phyloP scores from a whole-genome alignment of 2,329 filamentous ascomycete genomes.

The Whalleya microplaca region DNA sequence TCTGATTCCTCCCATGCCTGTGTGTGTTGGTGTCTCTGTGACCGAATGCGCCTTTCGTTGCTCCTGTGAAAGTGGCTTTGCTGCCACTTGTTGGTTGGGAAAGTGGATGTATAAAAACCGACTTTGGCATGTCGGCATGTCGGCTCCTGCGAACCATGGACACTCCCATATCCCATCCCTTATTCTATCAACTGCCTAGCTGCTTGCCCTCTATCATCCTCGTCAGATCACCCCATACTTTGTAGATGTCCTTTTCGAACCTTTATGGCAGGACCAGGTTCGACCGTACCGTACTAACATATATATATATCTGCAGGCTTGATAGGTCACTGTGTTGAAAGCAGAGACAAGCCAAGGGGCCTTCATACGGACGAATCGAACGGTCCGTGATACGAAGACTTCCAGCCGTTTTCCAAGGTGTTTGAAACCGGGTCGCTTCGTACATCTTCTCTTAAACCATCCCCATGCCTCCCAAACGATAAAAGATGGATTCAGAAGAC shows the following conservation, averaged over 20 bases:
- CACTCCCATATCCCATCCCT: constrained; percentile 15
- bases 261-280: constrained; percentile 14
- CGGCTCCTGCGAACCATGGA: constrained; percentile 29
- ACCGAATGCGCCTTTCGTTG: constrained; percentile 11
- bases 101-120: constrained; percentile 12
- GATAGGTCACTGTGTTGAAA: constrained; percentile 19
- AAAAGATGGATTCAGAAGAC: constrained; percentile 86
- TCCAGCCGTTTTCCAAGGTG: constrained; percentile 11
- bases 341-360: constrained; percentile 13
- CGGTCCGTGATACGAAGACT: constrained; percentile 12
- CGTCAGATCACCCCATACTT: constrained; percentile 1
- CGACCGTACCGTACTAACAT: constrained; percentile 20
- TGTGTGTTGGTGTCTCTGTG: constrained; percentile 23
- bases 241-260: constrained; percentile 20
- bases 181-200: constrained; percentile 20
- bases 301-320: constrained; percentile 15
- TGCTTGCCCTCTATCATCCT: constrained; percentile 10
- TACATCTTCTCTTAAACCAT: constrained; percentile 11
- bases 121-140: constrained; percentile 12
- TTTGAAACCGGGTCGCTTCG: constrained; percentile 12
- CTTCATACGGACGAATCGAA: constrained; percentile 16
- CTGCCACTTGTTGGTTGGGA: constrained; percentile 4
- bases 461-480: constrained; percentile 54
- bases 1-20: constrained; percentile 18
- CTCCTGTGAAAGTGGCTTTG: constrained; percentile 7